These are phyloP conservation scores for Hyphochytrium catenoides DNA, from an alignment of 352 stramenopile species.

Conservation along the genomic window DNA sequence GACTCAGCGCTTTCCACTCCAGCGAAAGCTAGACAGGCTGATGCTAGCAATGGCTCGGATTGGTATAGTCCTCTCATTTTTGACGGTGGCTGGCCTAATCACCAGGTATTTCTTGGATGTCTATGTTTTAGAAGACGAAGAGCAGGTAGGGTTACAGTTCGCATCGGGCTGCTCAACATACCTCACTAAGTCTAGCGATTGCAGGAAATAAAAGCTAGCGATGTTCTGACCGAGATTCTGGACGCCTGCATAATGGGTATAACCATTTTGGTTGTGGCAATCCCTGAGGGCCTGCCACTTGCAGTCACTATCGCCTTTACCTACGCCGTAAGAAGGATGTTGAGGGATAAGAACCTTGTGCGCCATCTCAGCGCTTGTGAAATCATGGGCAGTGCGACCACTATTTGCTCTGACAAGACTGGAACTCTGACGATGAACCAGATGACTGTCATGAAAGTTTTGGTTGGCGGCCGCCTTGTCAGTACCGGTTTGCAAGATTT, in stretches of 20 bases:
- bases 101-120: no score
- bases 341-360: constrained; percentile 18
- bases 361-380: constrained; percentile 16
- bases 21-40: constrained; percentile 41
- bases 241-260: constrained; percentile 33
- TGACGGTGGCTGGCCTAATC: constrained; percentile 31
- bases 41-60: constrained; percentile 38
- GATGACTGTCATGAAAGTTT: constrained; percentile 45
- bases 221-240: constrained; percentile 9
- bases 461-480: no score
- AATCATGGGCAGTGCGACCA: constrained; percentile 41
- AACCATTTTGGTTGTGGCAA: constrained; percentile 59
- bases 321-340: constrained; percentile 40
- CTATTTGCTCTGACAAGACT: constrained; percentile 77
- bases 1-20: constrained; percentile 41
- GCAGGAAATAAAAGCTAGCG: constrained; percentile 12
- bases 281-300: constrained; percentile 68
- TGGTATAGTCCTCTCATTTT: constrained; percentile 21
- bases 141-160: no score
- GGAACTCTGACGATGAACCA: constrained; percentile 68
- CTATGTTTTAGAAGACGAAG: constrained; percentile 19
- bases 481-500: no score
- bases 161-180: no score
- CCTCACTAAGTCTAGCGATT: constrained; percentile 2
- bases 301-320: constrained; percentile 67